Evolutionary conservation across 257 asterid species (phyloP).

Genomic region (Thymus mandschuricus): DNA sequence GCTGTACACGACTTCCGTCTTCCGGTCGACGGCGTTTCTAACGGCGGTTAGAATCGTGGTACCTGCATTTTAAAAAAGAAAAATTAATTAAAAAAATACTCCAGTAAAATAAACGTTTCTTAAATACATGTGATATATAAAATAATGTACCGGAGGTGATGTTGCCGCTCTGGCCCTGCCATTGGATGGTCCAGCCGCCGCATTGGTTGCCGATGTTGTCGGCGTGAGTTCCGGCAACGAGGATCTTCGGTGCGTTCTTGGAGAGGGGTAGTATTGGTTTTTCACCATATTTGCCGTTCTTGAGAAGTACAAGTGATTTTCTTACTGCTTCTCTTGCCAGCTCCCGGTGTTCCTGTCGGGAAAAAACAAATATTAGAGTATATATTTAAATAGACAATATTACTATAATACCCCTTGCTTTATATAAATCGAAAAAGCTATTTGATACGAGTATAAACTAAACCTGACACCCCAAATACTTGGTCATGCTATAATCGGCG

Average conservation of each 20-base stretch:
- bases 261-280: slow-evolving; percentile 36
- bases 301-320: slow-evolving; percentile 41
- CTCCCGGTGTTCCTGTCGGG: slow-evolving; percentile 41
- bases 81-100: too few species aligned
- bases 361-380: too few species aligned
- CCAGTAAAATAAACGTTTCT: too few species aligned
- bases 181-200: slow-evolving; percentile 44
- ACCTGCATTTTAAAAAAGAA: too few species aligned
- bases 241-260: slow-evolving; percentile 33
- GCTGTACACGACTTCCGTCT: slow-evolving; percentile 32
- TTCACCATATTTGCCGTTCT: slow-evolving; percentile 33
- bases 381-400: too few species aligned
- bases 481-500: slow-evolving; percentile 46
- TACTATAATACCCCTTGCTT: too few species aligned
- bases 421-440: too few species aligned
- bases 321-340: slow-evolving; percentile 49
- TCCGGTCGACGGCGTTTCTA: slow-evolving; percentile 28
- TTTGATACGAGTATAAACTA: not conserved
- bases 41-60: slow-evolving; percentile 41
- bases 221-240: slow-evolving; percentile 43
- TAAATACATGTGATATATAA: too few species aligned
- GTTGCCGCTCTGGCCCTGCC: slow-evolving; percentile 46
- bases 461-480: slow-evolving; percentile 46
- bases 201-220: slow-evolving; percentile 41
- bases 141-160: slow-evolving; percentile 32